Conservation (phyloP, 1,284 basidiomycete species). For the Marasmius tenuissimus region DNA sequence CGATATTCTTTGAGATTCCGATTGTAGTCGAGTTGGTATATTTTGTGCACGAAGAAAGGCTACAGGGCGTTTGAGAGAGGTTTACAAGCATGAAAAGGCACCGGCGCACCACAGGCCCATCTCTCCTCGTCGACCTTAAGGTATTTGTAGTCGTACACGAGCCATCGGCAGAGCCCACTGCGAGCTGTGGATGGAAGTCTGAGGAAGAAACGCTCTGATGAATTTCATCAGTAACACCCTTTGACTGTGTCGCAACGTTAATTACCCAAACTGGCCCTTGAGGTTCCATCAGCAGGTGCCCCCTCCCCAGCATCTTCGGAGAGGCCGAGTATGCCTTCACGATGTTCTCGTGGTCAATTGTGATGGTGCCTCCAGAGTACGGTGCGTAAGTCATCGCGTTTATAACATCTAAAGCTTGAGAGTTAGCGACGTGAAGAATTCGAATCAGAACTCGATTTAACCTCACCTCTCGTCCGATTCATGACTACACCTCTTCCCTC, state of each 20-base stretch:
- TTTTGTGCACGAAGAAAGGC: conserved; percentile 77
- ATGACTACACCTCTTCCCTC: conserved; percentile 63
- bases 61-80: conserved; percentile 25
- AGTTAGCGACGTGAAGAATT: neutral
- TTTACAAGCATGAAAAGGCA: neutral
- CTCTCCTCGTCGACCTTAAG: conserved; percentile 65
- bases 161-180: conserved; percentile 82
- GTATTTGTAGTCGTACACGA: conserved; percentile 71
- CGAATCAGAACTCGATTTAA: neutral
- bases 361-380: conserved; percentile 65
- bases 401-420: conserved; percentile 57
- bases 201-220: conserved; percentile 70
- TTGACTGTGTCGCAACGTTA: conserved; percentile 2
- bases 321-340: conserved; percentile 73
- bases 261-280: conserved; percentile 81
- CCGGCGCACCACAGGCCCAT: conserved; percentile 61
- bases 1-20: conserved; percentile 69
- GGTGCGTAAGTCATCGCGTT: conserved; percentile 64
- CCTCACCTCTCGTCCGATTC: conserved; percentile 71
- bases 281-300: conserved; percentile 70
- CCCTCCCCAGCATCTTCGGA: conserved; percentile 72
- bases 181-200: conserved; percentile 85
- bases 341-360: conserved; percentile 76
- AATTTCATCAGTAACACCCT: neutral
- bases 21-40: conserved; percentile 87